Base-by-base conservation (phyloP, 208 protist species). In the Leishmania major region DNA sequence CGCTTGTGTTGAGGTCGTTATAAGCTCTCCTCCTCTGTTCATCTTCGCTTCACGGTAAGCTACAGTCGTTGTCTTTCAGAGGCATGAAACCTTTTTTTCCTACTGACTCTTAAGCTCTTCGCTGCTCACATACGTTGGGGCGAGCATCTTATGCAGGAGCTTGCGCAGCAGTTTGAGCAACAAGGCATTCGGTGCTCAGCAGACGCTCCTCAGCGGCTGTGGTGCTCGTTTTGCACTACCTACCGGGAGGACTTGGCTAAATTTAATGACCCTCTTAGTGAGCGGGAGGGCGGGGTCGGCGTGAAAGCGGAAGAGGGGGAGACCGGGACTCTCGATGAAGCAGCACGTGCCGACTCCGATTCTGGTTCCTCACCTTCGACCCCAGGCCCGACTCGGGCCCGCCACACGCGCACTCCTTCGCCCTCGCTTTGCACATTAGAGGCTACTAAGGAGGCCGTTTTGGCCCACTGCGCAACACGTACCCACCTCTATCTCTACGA, bases 401-500 rank as follows among this genome's bases (percentile, higher is more conserved):
- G 47, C 51, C 31, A 45, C n/a, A 28, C 73, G 19, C 62, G 53
- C n/a, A 77, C 35, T 77, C 73, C 73, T 31, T 22, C 73, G n/a
- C 19, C 73, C 28, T 40, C 51, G 53, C 51, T 77, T 51, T 77
- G 81, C 76, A 75, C 2, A 53, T 60, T 80, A 11, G 11, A 28
- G 13, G 35, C 60, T 11, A 82, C 81, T 28, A 81, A 64, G 40
- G 82, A 76, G 55, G 83, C 82, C 3, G 43, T 91, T 45, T 79
- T 95, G 53, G 75, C 82, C 28, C 94, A 97, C 79, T 97, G 94
- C 74, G 77, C 74, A 0, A 83, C 79, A n/a, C 88, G 85, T 49
- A 83, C 51, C 13, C 94, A 97, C 76, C 84, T 97, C 28, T 74
- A 89, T 53, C 43, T 77, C 31, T 93, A 91, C 76, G 90, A 95